Base-by-base conservation (phyloP, 768 basidiomycete genomes). In the Omphalotus guepiniiformis region DNA sequence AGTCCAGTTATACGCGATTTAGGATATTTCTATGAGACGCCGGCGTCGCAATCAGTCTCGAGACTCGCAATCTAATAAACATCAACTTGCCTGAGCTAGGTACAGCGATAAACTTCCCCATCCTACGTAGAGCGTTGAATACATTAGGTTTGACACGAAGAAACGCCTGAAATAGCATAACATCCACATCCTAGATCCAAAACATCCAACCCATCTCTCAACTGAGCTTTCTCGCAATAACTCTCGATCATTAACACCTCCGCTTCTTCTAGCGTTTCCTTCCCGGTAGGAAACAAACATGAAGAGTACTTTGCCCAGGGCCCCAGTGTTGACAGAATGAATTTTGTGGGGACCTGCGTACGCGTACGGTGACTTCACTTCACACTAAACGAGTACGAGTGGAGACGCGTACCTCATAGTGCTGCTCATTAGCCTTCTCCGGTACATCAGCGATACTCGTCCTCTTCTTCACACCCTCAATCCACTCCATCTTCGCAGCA, bases 71-170 rank as follows among this genome's bases (percentile, higher is more conserved):
- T n/a, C n/a, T n/a, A n/a, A n/a, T n/a, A n/a, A n/a, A n/a, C n/a
- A n/a, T n/a, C 26, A 6, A 25, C 23, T 29, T 29, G 82, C 81
- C 68, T 80, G 65, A 1, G 83, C 83, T 4, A 86, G 68, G 57
- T 77, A 85, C 12, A 85, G 58, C 0, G 82, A 78, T 37, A 88
- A 63, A 58, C 81, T 83, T n/a, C 85, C 84, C 84, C 83, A 86
- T 2, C 84, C 76, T 80, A 40, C n/a, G n/a, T 32, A 42, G 18
- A 29, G 2, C 9, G 42, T 35, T 21, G 19, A 26, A n/a, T 42
- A 22, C 18, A 26, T 48, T 21, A 32, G 25, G 40, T 30, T 11
- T 44, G 18, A 18, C 29, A 18, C 41, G 23, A 39, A 38, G n/a
- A 36, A 23, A 15, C n/a, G n/a, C n/a, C n/a, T n/a, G n/a, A n/a